phyloP scores from a whole-genome alignment of 345 rosid genomes.

The Diplotaxis tenuifolia region DNA sequence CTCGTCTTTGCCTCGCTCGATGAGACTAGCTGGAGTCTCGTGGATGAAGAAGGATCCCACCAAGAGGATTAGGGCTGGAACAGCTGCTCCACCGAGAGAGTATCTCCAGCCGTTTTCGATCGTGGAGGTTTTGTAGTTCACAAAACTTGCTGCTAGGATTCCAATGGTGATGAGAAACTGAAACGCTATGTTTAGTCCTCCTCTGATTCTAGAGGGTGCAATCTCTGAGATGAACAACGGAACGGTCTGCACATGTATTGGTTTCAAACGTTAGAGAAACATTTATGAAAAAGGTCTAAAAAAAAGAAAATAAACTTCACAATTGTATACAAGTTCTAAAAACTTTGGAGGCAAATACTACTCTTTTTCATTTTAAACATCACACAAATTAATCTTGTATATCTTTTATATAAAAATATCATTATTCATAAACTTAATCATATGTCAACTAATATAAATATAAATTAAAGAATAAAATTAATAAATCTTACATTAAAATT shows the following conservation, averaged over 20 bases:
- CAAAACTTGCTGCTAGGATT: conserved; percentile 50
- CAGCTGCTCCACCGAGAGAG: conserved; percentile 63
- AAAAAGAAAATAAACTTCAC: no score
- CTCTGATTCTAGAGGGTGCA: conserved; percentile 60
- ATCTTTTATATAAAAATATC: no score
- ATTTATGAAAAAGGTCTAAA: no score
- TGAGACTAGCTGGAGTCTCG: conserved; percentile 68
- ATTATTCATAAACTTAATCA: no score
- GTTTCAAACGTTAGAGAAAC: not conserved
- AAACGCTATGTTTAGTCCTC: conserved; percentile 62
- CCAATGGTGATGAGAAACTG: conserved; percentile 75
- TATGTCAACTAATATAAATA: no score
- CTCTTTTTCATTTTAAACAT: no score
- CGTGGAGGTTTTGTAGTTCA: conserved; percentile 47
- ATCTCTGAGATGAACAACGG: conserved; percentile 84
- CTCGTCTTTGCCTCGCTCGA: conserved; percentile 52
- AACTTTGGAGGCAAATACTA: no score
- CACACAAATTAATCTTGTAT: no score
- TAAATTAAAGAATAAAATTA: no score
- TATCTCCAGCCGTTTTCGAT: conserved; percentile 58
- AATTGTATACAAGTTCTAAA: no score
- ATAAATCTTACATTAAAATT: no score
- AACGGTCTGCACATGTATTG: conserved; percentile 48
- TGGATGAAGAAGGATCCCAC: conserved; percentile 55
- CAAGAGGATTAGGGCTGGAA: conserved; percentile 56